These are phyloP conservation scores for Aspergillus eucalypticola DNA, from an alignment of 2,329 filamentous ascomycete genomes.

Conservation along the genomic window DNA sequence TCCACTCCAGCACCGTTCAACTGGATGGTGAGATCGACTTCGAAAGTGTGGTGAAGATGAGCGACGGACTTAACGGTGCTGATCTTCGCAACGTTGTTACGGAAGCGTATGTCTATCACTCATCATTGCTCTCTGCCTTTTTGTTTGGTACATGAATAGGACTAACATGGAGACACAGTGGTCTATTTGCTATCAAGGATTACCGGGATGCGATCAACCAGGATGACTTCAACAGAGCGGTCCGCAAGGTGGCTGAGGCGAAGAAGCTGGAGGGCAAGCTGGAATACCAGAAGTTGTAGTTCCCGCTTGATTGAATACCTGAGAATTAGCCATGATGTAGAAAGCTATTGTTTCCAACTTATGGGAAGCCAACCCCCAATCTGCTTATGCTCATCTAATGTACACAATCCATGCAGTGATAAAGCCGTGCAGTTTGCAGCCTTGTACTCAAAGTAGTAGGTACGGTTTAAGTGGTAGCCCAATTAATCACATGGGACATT, in stretches of 20 bases:
- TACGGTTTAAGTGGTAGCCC: not conserved
- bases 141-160: not conserved
- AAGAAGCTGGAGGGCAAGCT: conserved; percentile 99
- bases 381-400: not conserved
- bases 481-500: not conserved
- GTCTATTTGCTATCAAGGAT: conserved; percentile 97
- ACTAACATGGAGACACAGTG: conserved; percentile 59
- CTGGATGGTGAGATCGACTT: conserved; percentile 96
- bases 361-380: not conserved
- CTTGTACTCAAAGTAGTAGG: not conserved
- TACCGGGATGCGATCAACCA: conserved; percentile 95
- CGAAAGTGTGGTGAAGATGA: conserved; percentile 99
- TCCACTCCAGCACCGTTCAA: conserved; percentile 82
- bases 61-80: conserved; percentile 93
- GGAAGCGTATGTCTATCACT: conserved; percentile 71
- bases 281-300: conserved; percentile 91
- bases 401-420: not conserved
- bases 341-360: not conserved
- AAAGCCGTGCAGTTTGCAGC: no score
- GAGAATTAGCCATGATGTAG: conserved; percentile 17
- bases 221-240: conserved; percentile 99
- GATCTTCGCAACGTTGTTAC: conserved; percentile 98
- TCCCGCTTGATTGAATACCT: conserved; percentile 12
- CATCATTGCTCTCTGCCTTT: not conserved
- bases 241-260: conserved; percentile 92